A percentile compares a stretch with the other conserved stretches of the same genome.
Evolutionary conservation across 2,329 filamentous ascomycete species (phyloP).

Genomic region (Diaporthe humulicola): DNA sequence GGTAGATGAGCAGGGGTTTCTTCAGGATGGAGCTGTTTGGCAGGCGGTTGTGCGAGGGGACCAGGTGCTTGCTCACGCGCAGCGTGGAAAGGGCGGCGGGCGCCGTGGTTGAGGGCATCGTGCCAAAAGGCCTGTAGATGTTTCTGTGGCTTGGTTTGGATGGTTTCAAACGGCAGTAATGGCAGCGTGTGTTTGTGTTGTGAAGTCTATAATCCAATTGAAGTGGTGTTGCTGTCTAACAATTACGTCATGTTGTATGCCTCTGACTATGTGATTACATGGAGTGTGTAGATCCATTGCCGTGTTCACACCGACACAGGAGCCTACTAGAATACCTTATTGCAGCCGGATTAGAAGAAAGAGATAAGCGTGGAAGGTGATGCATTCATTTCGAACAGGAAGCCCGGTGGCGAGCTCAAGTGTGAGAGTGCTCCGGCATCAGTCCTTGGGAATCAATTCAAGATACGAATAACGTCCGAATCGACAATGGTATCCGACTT

Average conservation of each 20-base stretch:
- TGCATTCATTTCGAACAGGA: no score
- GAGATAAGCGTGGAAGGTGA: no score
- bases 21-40: constrained; percentile 76
- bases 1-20: constrained; percentile 77
- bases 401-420: no score
- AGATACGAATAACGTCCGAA: no score
- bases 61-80: constrained; percentile 68
- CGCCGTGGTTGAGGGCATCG: constrained; percentile 18
- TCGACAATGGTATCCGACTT: no score
- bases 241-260: not conserved
- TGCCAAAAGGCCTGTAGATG: not conserved
- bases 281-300: no score
- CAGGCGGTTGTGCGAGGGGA: constrained; percentile 67
- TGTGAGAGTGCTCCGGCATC: no score
- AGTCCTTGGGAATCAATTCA: no score
- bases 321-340: no score
- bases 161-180: not conserved
- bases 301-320: no score
- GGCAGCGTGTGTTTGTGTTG: not conserved
- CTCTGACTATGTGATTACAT: not conserved
- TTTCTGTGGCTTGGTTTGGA: not conserved
- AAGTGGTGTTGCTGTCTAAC: not conserved
- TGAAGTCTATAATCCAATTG: not conserved
- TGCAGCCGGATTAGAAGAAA: no score
- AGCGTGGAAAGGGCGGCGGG: constrained; percentile 61